These are phyloP conservation scores for Agaricus sinodeliciosus DNA, from an alignment of 768 basidiomycete species.

Conservation along the genomic window DNA sequence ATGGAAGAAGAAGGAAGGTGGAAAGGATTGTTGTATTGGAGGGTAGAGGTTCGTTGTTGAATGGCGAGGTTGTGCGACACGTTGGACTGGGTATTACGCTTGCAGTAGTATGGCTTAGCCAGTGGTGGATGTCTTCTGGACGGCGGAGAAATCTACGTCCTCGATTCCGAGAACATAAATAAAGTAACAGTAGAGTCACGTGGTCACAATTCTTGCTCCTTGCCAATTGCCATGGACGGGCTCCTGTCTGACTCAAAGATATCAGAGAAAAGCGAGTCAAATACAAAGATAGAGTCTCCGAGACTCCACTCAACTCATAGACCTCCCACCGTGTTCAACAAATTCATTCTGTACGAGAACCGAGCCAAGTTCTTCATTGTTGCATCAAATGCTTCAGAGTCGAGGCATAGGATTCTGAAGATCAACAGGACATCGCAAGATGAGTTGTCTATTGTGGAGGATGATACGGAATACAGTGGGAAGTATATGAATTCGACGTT, in stretches of 20 bases:
- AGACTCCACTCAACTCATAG: not conserved
- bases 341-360: conserved; percentile 93
- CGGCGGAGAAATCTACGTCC: not conserved
- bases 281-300: not conserved
- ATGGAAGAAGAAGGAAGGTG: not conserved
- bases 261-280: conserved; percentile 8
- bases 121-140: conserved; percentile 12
- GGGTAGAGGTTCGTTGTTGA: conserved; percentile 8
- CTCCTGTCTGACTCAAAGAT: conserved; percentile 6
- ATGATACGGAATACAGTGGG: conserved; percentile 81
- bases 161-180: not conserved
- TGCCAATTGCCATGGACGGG: not conserved
- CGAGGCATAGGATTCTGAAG: conserved; percentile 87
- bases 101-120: conserved; percentile 11
- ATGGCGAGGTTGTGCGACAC: conserved; percentile 3
- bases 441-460: conserved; percentile 75
- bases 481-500: conserved; percentile 88
- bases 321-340: conserved; percentile 47
- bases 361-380: conserved; percentile 86
- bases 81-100: conserved; percentile 10
- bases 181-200: not conserved
- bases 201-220: not conserved
- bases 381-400: conserved; percentile 83
- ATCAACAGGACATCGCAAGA: conserved; percentile 82
- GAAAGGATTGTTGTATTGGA: not conserved